Evolutionary conservation across 352 stramenopile genomes (phyloP), one percentile per base, ranked within the genome.

Genomic region (Pythium phragmiticola): DNA sequence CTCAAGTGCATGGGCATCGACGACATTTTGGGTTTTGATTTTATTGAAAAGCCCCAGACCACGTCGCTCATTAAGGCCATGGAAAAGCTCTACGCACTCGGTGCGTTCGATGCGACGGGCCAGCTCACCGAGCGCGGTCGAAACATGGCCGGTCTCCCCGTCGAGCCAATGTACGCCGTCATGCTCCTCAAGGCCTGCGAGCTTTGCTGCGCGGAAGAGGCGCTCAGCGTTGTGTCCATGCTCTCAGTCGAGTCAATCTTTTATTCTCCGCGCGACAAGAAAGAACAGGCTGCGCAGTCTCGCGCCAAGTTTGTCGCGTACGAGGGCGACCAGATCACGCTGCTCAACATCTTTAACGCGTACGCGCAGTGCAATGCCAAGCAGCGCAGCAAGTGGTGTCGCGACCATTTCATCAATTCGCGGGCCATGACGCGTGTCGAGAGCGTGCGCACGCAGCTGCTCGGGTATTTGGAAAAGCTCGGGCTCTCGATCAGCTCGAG

Each of bases 231-330:
- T 8, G 88, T 94, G 16, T 82, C 88, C 14, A 97, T 97, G 90
- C 74, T 96, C 26, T 94, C 80, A 26, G 87, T 96, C 17, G 90
- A 97, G 65, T 92, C 82, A 12, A 92, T 96, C 48, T 97, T 97
- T 66, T 95, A 90, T 59, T 92, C 83, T 28, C 87, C 87, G 41
- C 73, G 81, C 0, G 84, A 95, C 70, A 90, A 91, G 76, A 93
- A 95, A 57, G 81, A 82, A 9, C 80, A 92, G 53, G 87, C 87
- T 0, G 87, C 87, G 30, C 81, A 92, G 59, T 93, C 84, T 1
- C 81, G 86, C 16, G 84, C 82, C 16, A 79, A 84, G 39, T 93
- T 95, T 60, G 66, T 91, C 13, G 84, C 84, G n/a, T 84, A 79
- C 51, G 84, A 95, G 72, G 87, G 87, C 30, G 87, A 95, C 62